phyloP scores from a whole-genome alignment of 306 rosid genomes.

The Vicia sativa region DNA sequence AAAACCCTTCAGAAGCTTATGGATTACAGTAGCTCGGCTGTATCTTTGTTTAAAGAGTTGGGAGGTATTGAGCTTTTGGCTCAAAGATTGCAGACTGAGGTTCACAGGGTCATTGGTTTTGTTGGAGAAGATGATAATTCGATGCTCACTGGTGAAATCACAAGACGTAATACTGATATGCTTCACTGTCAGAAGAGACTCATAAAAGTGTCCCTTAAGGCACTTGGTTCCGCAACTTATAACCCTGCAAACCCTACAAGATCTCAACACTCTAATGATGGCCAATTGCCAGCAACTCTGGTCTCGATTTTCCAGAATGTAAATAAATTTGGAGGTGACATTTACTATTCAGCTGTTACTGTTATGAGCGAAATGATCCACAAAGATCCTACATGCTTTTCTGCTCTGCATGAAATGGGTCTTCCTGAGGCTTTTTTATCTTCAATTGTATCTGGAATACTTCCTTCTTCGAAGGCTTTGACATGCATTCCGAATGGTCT shows the following conservation, averaged over 20 bases:
- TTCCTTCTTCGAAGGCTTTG: constrained; percentile 90
- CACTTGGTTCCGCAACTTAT: constrained; percentile 94
- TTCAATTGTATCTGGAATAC: constrained; percentile 79
- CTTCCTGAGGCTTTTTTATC: constrained; percentile 90
- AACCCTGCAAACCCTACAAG: constrained; percentile 73
- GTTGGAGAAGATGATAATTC: constrained; percentile 50
- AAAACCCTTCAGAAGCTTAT: constrained; percentile 97
- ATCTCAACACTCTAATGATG: constrained; percentile 69
- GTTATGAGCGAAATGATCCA: constrained; percentile 98
- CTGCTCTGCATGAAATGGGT: constrained; percentile 86
- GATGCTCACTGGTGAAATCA: constrained; percentile 74
- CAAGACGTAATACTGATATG: constrained; percentile 63
- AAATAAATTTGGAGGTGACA: constrained; percentile 92
- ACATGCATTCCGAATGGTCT: constrained; percentile 92
- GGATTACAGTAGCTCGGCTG: constrained; percentile 97
- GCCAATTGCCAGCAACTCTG: constrained; percentile 76
- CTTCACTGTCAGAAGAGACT: constrained; percentile 82
- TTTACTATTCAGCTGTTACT: constrained; percentile 95
- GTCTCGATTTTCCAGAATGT: constrained; percentile 67
- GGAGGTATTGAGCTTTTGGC: constrained; percentile 94
- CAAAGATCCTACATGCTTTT: constrained; percentile 89
- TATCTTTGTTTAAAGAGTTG: constrained; percentile 88
- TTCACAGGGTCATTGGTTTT: constrained; percentile 75
- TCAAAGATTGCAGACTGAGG: constrained; percentile 84
- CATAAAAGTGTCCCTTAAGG: constrained; percentile 87